Evolutionary conservation across 768 basidiomycete genomes (phyloP).

Genomic region (Mycena albidolilacea): DNA sequence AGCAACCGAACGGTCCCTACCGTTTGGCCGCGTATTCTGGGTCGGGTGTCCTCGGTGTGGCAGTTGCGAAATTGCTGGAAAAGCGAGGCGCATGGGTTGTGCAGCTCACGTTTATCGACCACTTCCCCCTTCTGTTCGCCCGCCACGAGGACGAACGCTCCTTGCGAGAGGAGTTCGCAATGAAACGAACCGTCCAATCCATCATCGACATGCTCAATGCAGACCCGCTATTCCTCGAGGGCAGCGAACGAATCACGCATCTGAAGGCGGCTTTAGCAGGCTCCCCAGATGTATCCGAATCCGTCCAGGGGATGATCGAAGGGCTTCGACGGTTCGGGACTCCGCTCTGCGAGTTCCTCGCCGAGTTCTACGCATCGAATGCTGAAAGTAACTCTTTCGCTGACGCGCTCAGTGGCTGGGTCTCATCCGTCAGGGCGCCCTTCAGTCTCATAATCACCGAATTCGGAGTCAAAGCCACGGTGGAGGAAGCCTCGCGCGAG

Average conservation of each 20-base stretch:
- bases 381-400: too few relatives aligned
- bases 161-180: neutral
- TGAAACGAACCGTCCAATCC: neutral
- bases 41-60: neutral
- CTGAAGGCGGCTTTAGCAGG: neutral
- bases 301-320: too few relatives aligned
- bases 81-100: conserved; percentile 2
- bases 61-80: conserved; percentile 16
- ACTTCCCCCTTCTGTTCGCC: neutral
- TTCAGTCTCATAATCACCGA: neutral
- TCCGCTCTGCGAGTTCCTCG: conserved; percentile 5
- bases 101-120: conserved; percentile 13
- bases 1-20: conserved; percentile 16
- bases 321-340: neutral
- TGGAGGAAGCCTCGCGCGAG: neutral
- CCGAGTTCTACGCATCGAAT: neutral
- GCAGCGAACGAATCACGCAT: neutral
- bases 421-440: conserved; percentile 7
- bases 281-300: neutral
- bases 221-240: neutral
- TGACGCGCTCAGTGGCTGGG: neutral
- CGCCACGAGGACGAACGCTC: neutral
- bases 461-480: neutral
- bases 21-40: conserved; percentile 11
- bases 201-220: neutral